Conservation (phyloP, 345 rosid species). For the Zanthoxylum bungeanum region DNA sequence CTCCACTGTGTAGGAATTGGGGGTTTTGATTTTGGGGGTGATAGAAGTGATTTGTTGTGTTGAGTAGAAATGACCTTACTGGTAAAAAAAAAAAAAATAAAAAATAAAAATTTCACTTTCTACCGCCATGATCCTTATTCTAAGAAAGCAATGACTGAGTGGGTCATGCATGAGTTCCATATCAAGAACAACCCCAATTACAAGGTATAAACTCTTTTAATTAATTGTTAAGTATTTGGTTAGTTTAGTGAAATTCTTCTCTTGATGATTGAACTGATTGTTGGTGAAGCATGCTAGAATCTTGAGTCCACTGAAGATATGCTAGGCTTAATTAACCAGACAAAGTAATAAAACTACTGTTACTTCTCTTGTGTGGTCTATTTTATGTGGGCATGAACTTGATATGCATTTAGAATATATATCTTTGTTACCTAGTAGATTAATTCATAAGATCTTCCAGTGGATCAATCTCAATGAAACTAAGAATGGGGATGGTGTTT, state of each 20-base stretch:
- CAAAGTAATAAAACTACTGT: not conserved
- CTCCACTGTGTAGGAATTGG: too few relatives aligned
- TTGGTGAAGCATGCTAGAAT: not conserved
- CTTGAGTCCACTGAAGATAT: not conserved
- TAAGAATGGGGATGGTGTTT: not conserved
- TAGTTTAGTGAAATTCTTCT: not conserved
- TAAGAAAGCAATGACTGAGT: not conserved
- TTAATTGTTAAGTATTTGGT: not conserved
- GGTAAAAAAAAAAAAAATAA: slow-evolving; percentile 44
- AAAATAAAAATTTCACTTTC: slow-evolving; percentile 35
- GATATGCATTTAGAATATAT: not conserved
- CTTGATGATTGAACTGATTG: not conserved
- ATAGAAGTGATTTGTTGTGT: too few relatives aligned
- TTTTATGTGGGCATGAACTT: not conserved
- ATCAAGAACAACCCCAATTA: not conserved
- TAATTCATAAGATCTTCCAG: not conserved
- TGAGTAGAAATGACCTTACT: slow-evolving; percentile 19
- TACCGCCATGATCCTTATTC: not conserved
- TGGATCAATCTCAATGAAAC: not conserved
- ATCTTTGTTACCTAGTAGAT: not conserved
- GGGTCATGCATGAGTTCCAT: slow-evolving; percentile 9
- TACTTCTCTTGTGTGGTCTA: not conserved
- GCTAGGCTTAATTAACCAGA: not conserved
- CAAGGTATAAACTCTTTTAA: not conserved
- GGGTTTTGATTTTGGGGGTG: too few relatives aligned